These are phyloP conservation scores for Beauveria asiatica DNA, from an alignment of 2,329 filamentous ascomycete genomes.

Conservation along the genomic window DNA sequence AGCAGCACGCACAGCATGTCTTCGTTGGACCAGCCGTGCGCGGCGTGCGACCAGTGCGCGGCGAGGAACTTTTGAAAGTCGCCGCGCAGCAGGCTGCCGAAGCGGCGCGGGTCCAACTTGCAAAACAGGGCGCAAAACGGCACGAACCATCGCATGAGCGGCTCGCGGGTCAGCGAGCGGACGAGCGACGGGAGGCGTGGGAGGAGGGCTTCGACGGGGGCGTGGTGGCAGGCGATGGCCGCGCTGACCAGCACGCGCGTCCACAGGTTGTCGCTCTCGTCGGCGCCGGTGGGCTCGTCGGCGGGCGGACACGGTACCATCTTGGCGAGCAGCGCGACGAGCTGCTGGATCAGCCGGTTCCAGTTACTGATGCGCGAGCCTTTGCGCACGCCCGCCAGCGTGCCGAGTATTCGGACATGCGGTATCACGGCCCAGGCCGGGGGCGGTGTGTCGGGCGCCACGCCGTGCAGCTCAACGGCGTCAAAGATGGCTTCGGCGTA, in stretches of 20 bases:
- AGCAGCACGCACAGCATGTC: slow-evolving; percentile 61
- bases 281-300: slow-evolving; percentile 23
- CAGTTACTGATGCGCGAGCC: slow-evolving; percentile 68
- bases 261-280: slow-evolving; percentile 42
- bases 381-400: slow-evolving; percentile 69
- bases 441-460: slow-evolving; percentile 4
- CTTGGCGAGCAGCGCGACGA: slow-evolving; percentile 43
- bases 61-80: slow-evolving; percentile 80
- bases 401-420: slow-evolving; percentile 54
- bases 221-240: slow-evolving; percentile 63
- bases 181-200: slow-evolving; percentile 58
- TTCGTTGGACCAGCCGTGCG: slow-evolving; percentile 48
- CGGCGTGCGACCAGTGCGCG: slow-evolving; percentile 59
- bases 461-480: slow-evolving; percentile 28
- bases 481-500: slow-evolving; percentile 56
- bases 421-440: slow-evolving; percentile 36
- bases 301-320: slow-evolving; percentile 36
- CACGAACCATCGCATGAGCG: slow-evolving; percentile 66
- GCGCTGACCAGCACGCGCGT: slow-evolving; percentile 46
- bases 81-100: slow-evolving; percentile 67
- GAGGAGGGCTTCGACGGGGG: slow-evolving; percentile 71
- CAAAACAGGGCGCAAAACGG: slow-evolving; percentile 78
- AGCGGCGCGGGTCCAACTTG: slow-evolving; percentile 63
- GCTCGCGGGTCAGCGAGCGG: slow-evolving; percentile 54
- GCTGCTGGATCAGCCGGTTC: slow-evolving; percentile 51